A percentile compares a stretch with the other conserved stretches of the same genome.
These are phyloP conservation scores for Haplographium delicatum DNA, from an alignment of 495 filamentous ascomycete genomes.

Conservation along the genomic window DNA sequence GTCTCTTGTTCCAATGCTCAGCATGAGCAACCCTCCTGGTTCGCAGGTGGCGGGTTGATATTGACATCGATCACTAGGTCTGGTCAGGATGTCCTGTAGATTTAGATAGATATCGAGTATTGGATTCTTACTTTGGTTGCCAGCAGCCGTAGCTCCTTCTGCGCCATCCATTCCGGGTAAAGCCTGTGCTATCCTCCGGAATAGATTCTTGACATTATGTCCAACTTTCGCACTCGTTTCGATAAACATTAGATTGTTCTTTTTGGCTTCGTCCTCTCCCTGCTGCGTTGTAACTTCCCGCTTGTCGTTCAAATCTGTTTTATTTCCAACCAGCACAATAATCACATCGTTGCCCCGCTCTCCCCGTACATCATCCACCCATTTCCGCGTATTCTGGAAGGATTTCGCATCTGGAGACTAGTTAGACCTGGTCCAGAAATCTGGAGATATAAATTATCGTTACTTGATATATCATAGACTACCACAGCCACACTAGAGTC, in stretches of 20 bases:
- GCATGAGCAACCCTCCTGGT: constrained; percentile 79
- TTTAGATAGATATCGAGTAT: too few relatives aligned
- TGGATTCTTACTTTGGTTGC: constrained; percentile 66
- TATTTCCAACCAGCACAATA: constrained; percentile 97
- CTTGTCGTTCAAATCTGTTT: constrained; percentile 97
- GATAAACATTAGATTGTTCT: constrained; percentile 94
- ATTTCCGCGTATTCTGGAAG: constrained; percentile 97
- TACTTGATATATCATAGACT: constrained; percentile 96
- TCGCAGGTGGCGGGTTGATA: constrained; percentile 65
- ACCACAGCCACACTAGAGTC: constrained; percentile 96
- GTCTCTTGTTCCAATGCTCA: constrained; percentile 31
- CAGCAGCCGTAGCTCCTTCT: constrained; percentile 54
- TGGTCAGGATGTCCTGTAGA: too few relatives aligned
- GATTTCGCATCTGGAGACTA: constrained; percentile 64
- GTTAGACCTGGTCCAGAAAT: constrained; percentile 8
- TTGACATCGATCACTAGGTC: constrained; percentile 87
- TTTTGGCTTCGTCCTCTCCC: constrained; percentile 98
- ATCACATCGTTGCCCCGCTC: constrained; percentile 98
- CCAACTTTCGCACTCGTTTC: constrained; percentile 98
- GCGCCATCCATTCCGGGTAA: constrained; percentile 95
- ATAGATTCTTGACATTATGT: constrained; percentile 95
- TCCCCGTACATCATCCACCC: constrained; percentile 96
- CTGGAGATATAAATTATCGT: constrained; percentile 7
- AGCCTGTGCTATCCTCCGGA: constrained; percentile 95
- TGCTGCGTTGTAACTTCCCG: constrained; percentile 90